These are phyloP conservation scores for Cutaneotrichosporon sp. DNA, from an alignment of 1,284 basidiomycete genomes.

Conservation along the genomic window DNA sequence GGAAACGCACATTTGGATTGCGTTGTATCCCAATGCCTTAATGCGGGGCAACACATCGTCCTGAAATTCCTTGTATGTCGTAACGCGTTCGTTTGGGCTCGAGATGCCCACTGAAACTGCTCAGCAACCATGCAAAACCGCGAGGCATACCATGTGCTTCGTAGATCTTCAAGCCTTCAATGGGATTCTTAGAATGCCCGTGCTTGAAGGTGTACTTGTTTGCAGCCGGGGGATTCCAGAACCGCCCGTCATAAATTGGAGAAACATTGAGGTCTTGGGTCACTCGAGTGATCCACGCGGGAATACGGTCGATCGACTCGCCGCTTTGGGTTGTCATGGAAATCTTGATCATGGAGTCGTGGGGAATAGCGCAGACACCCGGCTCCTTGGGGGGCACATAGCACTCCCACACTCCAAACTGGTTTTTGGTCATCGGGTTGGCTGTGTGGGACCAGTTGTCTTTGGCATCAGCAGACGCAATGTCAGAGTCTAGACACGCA, in stretches of 20 bases:
- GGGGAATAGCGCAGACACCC: constrained; percentile 77
- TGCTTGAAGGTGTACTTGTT: constrained; percentile 80
- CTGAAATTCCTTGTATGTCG: constrained; percentile 94
- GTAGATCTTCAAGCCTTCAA: constrained; percentile 73
- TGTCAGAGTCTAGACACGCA: constrained; percentile 51
- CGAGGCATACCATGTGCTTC: constrained; percentile 66
- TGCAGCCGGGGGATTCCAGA: constrained; percentile 84
- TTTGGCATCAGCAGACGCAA: constrained; percentile 41
- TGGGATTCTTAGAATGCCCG: constrained; percentile 34
- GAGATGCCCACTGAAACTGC: constrained; percentile 89
- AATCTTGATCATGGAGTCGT: constrained; percentile 93
- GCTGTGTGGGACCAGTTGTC: constrained; percentile 81
- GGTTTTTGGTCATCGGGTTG: constrained; percentile 77
- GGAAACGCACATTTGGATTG: constrained; percentile 68
- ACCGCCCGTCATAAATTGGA: constrained; percentile 90
- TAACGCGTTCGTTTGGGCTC: constrained; percentile 76
- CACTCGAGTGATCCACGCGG: constrained; percentile 89
- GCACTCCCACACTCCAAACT: constrained; percentile 92
- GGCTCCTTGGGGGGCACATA: constrained; percentile 63
- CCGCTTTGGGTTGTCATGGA: constrained; percentile 75
- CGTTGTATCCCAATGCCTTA: constrained; percentile 87
- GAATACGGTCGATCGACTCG: constrained; percentile 80
- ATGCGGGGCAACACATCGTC: constrained; percentile 78
- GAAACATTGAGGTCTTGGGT: constrained; percentile 89
- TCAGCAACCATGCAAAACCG: too few species aligned